Conservation (phyloP, 768 basidiomycete genomes). For the Trichaptum fuscoviolaceum region DNA sequence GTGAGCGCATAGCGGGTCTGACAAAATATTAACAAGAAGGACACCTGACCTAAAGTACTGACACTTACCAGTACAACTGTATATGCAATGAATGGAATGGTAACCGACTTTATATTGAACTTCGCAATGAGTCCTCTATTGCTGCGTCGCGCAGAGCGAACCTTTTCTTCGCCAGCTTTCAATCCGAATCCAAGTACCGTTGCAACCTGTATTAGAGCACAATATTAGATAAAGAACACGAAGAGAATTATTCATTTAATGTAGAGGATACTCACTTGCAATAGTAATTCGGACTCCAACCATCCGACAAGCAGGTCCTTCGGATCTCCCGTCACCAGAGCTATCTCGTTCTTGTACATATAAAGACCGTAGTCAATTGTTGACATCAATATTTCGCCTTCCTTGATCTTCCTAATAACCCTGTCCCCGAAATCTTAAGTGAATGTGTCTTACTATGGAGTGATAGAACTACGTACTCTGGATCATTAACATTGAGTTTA, state of each 20-base stretch:
- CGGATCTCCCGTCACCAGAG: neutral
- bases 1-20: neutral
- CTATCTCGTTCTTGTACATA: neutral
- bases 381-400: neutral
- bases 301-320: neutral
- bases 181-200: no score
- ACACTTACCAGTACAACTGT: neutral
- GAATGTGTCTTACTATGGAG: neutral
- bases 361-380: neutral
- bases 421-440: neutral
- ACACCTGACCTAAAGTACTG: neutral
- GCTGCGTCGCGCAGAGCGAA: neutral
- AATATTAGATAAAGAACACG: no score
- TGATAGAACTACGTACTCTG: neutral
- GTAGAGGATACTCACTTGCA: neutral
- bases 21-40: neutral
- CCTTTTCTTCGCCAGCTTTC: no score
- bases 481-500: neutral
- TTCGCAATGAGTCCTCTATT: neutral
- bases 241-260: no score
- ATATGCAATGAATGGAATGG: neutral
- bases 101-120: neutral
- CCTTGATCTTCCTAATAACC: neutral
- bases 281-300: neutral
- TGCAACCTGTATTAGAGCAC: no score